Evolutionary conservation across 225 moss, liverwort and hornwort genomes (phyloP).

Genomic region (Polytrichum formosum): DNA sequence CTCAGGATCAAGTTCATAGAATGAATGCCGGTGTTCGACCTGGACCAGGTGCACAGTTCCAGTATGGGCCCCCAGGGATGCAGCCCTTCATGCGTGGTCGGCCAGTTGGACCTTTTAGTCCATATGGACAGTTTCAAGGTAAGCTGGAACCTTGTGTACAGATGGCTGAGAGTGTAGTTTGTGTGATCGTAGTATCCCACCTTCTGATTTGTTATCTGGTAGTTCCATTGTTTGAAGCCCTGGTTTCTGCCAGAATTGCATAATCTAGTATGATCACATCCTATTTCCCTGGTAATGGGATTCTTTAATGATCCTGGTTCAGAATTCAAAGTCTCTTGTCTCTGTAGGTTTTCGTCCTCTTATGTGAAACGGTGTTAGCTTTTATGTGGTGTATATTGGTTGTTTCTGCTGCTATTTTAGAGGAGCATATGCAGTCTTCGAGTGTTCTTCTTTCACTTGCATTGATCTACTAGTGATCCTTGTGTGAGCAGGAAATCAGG

Average conservation of each 20-base stretch:
- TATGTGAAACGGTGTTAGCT: not conserved
- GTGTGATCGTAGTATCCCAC: not conserved
- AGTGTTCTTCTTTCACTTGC: not conserved
- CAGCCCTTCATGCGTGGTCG: conserved; percentile 53
- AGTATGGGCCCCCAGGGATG: conserved; percentile 58
- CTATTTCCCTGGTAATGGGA: not conserved
- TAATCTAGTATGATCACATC: too few species aligned
- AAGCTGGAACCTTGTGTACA: too few species aligned
- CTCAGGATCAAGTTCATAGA: conserved; percentile 68
- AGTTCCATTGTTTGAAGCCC: not conserved
- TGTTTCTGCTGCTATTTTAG: not conserved
- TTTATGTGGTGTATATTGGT: not conserved
- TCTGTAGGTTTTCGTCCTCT: not conserved
- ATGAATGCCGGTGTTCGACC: conserved; percentile 65
- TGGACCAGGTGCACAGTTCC: conserved; percentile 61
- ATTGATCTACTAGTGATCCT: not conserved
- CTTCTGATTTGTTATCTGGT: not conserved
- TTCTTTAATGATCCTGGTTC: not conserved
- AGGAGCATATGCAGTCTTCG: not conserved
- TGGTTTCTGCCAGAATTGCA: too few species aligned
- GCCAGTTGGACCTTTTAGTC: conserved; percentile 47
- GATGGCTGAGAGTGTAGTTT: not conserved
- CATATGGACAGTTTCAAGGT: conserved; percentile 58
- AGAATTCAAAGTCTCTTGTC: not conserved
- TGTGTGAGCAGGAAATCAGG: conserved; percentile 60